Evolutionary conservation across 352 stramenopile genomes (phyloP), one percentile per base, ranked within the genome.

Genomic region (Phytophthora litchii): DNA sequence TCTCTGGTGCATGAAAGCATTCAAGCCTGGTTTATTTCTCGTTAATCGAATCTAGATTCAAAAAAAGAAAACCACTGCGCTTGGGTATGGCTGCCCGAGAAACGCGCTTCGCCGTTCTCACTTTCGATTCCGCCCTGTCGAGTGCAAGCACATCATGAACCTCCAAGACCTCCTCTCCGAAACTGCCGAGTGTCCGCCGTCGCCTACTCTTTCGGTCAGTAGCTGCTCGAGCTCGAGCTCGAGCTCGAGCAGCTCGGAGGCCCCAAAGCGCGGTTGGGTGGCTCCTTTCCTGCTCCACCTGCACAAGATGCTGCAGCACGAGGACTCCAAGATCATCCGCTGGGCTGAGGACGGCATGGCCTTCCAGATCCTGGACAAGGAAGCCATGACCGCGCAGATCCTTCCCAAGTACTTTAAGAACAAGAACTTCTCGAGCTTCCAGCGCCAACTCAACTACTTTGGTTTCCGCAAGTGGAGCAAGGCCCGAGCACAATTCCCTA

Each of bases 371-470:
- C 63, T 90, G 34, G 84, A 96, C 76, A 93, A 92, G 69, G 70
- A 81, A 8, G 74, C 76, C 21, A 78, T 98, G 43, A 94, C 96
- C 50, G 67, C 88, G 19, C 80, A 95, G 67, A 83, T 98, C 32
- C 71, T 98, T 19, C 92, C 94, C 13, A 88, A 90, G 54, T 98
- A 98, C 74, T 98, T 98, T 56, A 97, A 97, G 72, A 96, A 98
- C 77, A 92, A 94, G 62, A 97, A 94, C 67, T 98, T 98, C 72
- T 93, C 94, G n/a, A 98, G 91, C 50, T 96, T 98, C 56, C 89
- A 97, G 64, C 88, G 94, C 17, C 92, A 98, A 67, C 83, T 98
- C 46, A 97, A 97, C 78, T 98, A 98, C 76, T 98, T 98, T 73
- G 84, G 78, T 48, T 98, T 98, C 74, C 83, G 86, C 59, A 96